Base-by-base conservation (phyloP, 768 basidiomycete species). In the Mycena latifolia region DNA sequence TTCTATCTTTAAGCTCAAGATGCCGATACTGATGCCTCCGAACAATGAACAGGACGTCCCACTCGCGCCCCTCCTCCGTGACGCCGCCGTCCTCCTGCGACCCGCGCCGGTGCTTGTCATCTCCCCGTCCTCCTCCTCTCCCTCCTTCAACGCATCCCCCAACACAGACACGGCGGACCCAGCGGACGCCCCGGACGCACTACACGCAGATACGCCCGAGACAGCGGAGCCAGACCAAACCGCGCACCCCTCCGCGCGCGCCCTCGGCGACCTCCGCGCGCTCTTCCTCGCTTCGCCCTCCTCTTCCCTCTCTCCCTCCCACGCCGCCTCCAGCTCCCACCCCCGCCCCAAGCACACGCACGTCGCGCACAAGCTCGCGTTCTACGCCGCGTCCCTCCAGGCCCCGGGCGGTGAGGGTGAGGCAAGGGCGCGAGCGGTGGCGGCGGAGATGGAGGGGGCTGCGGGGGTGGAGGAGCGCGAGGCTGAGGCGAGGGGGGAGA, bases 291-390 rank as follows among this genome's bases (percentile, higher is more conserved):
- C 57, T 18, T 64, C 53, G 14, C 33, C 31, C 6, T 33, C 31
- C 31, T 11, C 6, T 33, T 11, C 31, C 31, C 31, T 5, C 11
- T 33, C 31, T 11, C 31, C 6, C 11, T 33, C n/a, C n/a, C n/a
- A n/a, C n/a, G n/a, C n/a, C n/a, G n/a, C n/a, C n/a, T n/a, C n/a
- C n/a, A n/a, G n/a, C n/a, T n/a, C n/a, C n/a, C n/a, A n/a, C n/a
- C n/a, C n/a, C n/a, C n/a, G 5, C 7, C 37, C 14, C 37, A 14
- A 14, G 37, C 37, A 39, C 10, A 5, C 31, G 27, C 85, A 85
- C 69, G 75, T 86, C 53, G 74, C 80, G 11, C 87, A 87, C 69
- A 94, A 93, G 77, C 69, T 93, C 27, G 75, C 81, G 17, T 94
- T 90, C 77, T 94, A 94, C 67, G 87, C 87, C 6, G 90, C 89